Evolutionary conservation across 768 basidiomycete genomes (phyloP), one percentile per base, ranked within the genome.

Genomic region (Mycena galopus): DNA sequence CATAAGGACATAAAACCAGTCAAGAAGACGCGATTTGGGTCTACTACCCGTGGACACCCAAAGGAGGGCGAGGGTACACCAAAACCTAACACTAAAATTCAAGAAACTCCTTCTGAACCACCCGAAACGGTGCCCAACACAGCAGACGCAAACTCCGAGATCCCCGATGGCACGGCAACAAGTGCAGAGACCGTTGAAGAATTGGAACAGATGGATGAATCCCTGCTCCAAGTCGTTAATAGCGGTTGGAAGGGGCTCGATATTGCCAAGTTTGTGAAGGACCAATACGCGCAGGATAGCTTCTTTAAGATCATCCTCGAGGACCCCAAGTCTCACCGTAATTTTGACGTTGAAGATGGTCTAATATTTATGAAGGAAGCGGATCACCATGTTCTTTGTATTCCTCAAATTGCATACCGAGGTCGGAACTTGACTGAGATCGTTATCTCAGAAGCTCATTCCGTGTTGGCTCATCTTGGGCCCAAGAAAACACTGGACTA

Each of bases 261-360:
- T 29, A 6, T 63, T 1, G 19, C 11, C 1, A 2, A 32, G 12
- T 19, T 63, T 8, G 7, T 63, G 1, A 16, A 44, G 10, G 7
- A 23, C 30, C 32, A 63, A 0, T 62, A 62, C 9, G 14, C 19
- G 1, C 29, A 62, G 4, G 60, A 62, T 11, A 14, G 14, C 0
- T 51, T 63, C 47, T 63, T 63, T n/a, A 63, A 63, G 32, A 25
- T n/a, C 0, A 63, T 50, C 21, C 21, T 63, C n/a, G 62, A 63
- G 0, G 9, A 29, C 19, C 62, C 62, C 3, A 32, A 63, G n/a
- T 27, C 42, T 12, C 39, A 29, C 27, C 27, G 44, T 2, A 62
- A 62, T 44, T 62, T 62, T 23, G 61, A 63, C 21, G 30, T 63
- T 4, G 32, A 51, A 16, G n/a, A 51, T 6, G 62, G 62, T 7